These are phyloP conservation scores for Kodamaea nitidulidarum DNA, from an alignment of 805 yeast species.

Conservation along the genomic window DNA sequence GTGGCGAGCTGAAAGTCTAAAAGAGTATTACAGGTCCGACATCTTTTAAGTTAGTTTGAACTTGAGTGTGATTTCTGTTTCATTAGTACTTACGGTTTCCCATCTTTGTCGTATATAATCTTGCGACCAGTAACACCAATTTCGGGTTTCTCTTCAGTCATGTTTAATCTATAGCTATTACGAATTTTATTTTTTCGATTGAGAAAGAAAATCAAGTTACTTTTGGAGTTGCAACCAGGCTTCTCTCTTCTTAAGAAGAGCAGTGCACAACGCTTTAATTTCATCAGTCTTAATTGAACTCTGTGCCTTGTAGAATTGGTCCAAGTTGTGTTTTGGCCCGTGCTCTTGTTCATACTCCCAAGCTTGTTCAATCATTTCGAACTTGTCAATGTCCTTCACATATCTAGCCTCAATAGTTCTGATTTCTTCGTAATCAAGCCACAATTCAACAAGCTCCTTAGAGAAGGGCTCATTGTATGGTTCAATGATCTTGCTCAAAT, in stretches of 20 bases:
- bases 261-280: constrained; percentile 62
- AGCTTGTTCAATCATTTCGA: constrained; percentile 77
- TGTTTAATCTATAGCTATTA: constrained; percentile 1
- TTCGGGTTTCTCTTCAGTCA: constrained; percentile 29
- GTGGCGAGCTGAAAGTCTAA: constrained; percentile 71
- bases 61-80: not conserved
- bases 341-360: constrained; percentile 75
- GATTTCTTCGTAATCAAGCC: constrained; percentile 89
- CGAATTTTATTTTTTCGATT: not conserved
- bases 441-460: constrained; percentile 59
- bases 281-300: constrained; percentile 64
- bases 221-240: constrained; percentile 7
- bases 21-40: constrained; percentile 84
- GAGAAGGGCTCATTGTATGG: constrained; percentile 66
- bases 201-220: not conserved
- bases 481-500: constrained; percentile 53
- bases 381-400: constrained; percentile 92
- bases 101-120: constrained; percentile 79
- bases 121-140: constrained; percentile 61
- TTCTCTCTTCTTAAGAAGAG: constrained; percentile 38
- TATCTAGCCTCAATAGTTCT: constrained; percentile 78
- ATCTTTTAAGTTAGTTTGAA: constrained; percentile 33
- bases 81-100: constrained; percentile 73
- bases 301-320: constrained; percentile 66
- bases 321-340: constrained; percentile 53